These are phyloP conservation scores for Starmera dryadoides DNA, from an alignment of 805 yeast species.

Conservation along the genomic window DNA sequence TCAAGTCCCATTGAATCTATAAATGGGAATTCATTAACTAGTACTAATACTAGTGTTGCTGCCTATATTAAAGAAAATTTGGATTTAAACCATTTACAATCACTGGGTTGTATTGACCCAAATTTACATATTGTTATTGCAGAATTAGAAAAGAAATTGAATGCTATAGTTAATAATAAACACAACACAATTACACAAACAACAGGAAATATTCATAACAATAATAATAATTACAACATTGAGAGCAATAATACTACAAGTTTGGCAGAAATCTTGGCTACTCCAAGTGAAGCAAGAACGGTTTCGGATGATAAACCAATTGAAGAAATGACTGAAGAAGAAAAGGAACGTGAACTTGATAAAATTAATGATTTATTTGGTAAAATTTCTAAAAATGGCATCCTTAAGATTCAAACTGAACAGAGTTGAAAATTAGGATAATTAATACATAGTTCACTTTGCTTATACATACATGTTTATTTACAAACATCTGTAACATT, in stretches of 20 bases:
- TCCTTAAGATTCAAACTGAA: slow-evolving; percentile 19
- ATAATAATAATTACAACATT: not conserved
- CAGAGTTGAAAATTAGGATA: too few relatives aligned
- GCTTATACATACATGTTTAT: too few relatives aligned
- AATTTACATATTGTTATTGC: slow-evolving; percentile 7
- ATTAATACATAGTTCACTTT: too few relatives aligned
- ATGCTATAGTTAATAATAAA: not conserved
- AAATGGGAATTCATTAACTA: too few relatives aligned
- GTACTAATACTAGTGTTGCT: slow-evolving; percentile 8
- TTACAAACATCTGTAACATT: too few relatives aligned
- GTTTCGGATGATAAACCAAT: slow-evolving; percentile 3
- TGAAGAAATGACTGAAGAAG: slow-evolving; percentile 18
- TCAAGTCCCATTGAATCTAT: too few relatives aligned
- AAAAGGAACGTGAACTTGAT: slow-evolving; percentile 19
- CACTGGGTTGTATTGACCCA: slow-evolving; percentile 8
- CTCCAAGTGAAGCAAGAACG: too few relatives aligned
- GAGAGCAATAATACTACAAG: not conserved
- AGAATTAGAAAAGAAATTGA: slow-evolving; percentile 4
- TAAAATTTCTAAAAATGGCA: slow-evolving; percentile 18
- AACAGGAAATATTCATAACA: not conserved
- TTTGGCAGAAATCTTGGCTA: not conserved
- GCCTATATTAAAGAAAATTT: slow-evolving; percentile 9
- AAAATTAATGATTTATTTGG: slow-evolving; percentile 18
- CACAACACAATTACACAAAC: not conserved
- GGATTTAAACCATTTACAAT: slow-evolving; percentile 4